phyloP scores from a whole-genome alignment of 805 yeast species.

The Candida odintsovae region DNA sequence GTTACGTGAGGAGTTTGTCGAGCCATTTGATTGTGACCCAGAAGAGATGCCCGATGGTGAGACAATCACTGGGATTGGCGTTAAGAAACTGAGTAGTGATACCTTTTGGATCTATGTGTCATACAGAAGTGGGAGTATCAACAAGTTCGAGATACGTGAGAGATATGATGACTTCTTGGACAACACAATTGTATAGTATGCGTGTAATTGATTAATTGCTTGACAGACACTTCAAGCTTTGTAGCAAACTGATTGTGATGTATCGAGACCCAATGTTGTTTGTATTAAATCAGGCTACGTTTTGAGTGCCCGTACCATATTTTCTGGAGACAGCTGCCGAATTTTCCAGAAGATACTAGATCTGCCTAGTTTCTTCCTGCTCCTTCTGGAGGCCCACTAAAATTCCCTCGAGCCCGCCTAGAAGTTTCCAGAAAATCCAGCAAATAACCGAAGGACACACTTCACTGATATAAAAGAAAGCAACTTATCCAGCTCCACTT shows the following conservation, averaged over 20 bases:
- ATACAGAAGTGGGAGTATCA: background rate
- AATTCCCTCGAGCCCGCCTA: background rate
- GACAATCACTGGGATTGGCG: background rate
- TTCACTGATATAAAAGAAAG: background rate
- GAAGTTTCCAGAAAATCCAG: background rate
- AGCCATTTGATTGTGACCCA: background rate
- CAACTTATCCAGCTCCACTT: background rate
- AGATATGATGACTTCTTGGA: background rate
- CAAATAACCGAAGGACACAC: background rate
- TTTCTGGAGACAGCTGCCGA: background rate
- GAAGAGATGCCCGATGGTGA: background rate
- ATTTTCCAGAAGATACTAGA: background rate
- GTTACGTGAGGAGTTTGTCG: slow-evolving; percentile 34
- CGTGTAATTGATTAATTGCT: no score
- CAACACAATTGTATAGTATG: background rate
- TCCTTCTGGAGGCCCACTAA: background rate
- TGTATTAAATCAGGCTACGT: background rate
- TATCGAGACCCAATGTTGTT: no score
- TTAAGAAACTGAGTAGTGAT: background rate
- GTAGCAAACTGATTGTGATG: no score
- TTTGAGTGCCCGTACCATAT: background rate
- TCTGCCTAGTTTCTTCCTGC: background rate
- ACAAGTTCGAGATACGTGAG: background rate
- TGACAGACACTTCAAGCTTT: no score
- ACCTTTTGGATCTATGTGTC: background rate